Percentiles rank a stretch among this genome's conserved stretches.
phyloP scores from a whole-genome alignment of 2,329 filamentous ascomycete species.

The Penicillium sp. region DNA sequence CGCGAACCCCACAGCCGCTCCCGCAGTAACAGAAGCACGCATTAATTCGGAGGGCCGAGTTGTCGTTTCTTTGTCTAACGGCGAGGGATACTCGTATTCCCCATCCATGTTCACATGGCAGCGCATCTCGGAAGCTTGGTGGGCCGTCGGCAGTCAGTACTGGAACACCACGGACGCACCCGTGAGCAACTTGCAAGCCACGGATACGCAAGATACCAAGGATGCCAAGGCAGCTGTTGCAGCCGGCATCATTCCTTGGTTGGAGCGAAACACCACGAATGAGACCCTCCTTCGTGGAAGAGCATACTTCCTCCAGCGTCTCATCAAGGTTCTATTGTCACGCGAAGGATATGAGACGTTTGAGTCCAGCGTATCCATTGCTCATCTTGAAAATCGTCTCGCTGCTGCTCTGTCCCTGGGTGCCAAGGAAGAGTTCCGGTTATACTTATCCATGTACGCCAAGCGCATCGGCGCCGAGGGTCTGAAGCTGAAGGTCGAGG shows the following conservation, averaged over 20 bases:
- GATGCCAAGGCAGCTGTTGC: constrained; percentile 56
- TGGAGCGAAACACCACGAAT: constrained; percentile 89
- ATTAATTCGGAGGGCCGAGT: constrained; percentile 81
- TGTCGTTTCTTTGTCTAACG: constrained; percentile 84
- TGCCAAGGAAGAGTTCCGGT: constrained; percentile 80
- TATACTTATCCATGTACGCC: constrained; percentile 97
- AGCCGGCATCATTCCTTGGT: constrained; percentile 80
- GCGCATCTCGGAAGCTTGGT: constrained; percentile 92
- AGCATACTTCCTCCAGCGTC: constrained; percentile 79
- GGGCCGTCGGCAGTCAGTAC: constrained; percentile 94
- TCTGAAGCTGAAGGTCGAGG: constrained; percentile 78
- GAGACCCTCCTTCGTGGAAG: constrained; percentile 85
- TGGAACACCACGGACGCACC: constrained; percentile 97
- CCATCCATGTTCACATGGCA: constrained; percentile 84
- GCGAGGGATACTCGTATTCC: constrained; percentile 87
- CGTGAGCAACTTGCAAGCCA: constrained; percentile 68
- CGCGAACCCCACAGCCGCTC: constrained; percentile 66
- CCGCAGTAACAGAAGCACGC: constrained; percentile 80
- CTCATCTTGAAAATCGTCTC: constrained; percentile 88
- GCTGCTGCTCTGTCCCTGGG: constrained; percentile 78
- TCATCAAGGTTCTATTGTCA: constrained; percentile 80
- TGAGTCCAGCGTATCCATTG: constrained; percentile 82
- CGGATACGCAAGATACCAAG: constrained; percentile 50
- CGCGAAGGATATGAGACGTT: constrained; percentile 87
- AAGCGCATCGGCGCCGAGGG: constrained; percentile 90